Percentiles rank a stretch among this genome's conserved stretches.
phyloP scores from a whole-genome alignment of 371 early-diverging fungal genomes.

The Syncephalastrum sp. region DNA sequence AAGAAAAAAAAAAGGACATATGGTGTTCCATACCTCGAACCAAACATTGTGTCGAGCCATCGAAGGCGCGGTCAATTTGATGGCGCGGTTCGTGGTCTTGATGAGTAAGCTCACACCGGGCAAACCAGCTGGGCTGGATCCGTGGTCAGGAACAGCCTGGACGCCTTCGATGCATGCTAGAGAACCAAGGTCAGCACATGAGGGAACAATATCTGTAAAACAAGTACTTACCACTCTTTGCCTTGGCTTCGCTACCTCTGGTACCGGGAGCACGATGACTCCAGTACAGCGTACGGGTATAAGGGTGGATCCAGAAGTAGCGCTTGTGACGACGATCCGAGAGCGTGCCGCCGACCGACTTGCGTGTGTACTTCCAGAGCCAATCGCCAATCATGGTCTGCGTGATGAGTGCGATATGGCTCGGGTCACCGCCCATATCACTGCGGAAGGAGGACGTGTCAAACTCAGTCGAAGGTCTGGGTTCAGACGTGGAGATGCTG shows the following conservation, averaged over 20 bases:
- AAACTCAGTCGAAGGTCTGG: slow-evolving; percentile 10
- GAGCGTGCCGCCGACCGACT: slow-evolving; percentile 49
- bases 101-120: slow-evolving; percentile 58
- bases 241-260: slow-evolving; percentile 47
- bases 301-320: slow-evolving; percentile 83
- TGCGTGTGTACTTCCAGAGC: slow-evolving; percentile 70
- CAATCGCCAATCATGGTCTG: slow-evolving; percentile 79
- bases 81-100: slow-evolving; percentile 55
- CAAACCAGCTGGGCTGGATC: slow-evolving; percentile 31
- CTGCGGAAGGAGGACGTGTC: slow-evolving; percentile 9
- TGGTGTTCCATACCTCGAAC: slow-evolving; percentile 20
- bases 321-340: slow-evolving; percentile 68
- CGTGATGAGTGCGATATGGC: slow-evolving; percentile 57
- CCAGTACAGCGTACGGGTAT: slow-evolving; percentile 76
- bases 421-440: slow-evolving; percentile 8
- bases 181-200: not conserved
- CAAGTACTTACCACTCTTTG: slow-evolving; percentile 51
- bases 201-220: not conserved
- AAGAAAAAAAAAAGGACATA: not conserved
- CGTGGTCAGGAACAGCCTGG: slow-evolving; percentile 37
- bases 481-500: slow-evolving; percentile 14
- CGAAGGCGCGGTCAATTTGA: slow-evolving; percentile 64
- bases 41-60: slow-evolving; percentile 65
- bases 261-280: slow-evolving; percentile 61
- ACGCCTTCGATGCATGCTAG: slow-evolving; percentile 63